Base-by-base conservation (phyloP, 345 rosid genomes). In the Arabis hirsuta region DNA sequence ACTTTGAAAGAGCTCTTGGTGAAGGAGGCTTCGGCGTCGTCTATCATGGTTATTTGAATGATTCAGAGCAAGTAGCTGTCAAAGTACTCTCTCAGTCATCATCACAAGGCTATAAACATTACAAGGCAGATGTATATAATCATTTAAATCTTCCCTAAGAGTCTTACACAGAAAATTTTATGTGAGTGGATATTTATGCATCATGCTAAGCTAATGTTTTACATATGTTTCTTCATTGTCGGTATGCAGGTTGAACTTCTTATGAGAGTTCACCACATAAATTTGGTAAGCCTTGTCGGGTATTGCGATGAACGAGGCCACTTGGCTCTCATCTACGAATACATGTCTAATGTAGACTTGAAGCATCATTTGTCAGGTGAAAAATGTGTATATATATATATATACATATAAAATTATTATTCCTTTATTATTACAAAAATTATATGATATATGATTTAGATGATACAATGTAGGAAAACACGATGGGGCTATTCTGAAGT, bases 11-110 rank as follows among this genome's bases (percentile, higher is more conserved):
- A 53, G 62, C 72, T 32, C 69, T 80, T 26, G 87, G 90, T 9
- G 69, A 79, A 67, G 90, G 86, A 42, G 84, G 87, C 2, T 84
- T 82, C 42, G 90, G 90, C 60, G 69, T 67, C 19, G 88, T 86
- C 5, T 83, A 80, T 57, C 73, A 52, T 42, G 90, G 86, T 3
- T 16, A 7, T 19, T 51, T 84, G n/a, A 34, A 50, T 47, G 32
- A 12, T 34, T 31, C 69, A 47, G 29, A 64, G 19, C 14, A 64
- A 67, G 61, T 67, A n/a, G 62, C 48, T 41, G 61, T 67, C 5
- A 64, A 67, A 39, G 5, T 53, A 24, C 71, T 54, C 26, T 51
- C 71, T 0, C 61, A 38, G 14, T 22, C 59, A 34, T 65, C 71
- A 51, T 19, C 59, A 32, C 59, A 50, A 51, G 71, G 68, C 44